Evolutionary conservation across 2,329 filamentous ascomycete genomes (phyloP), one percentile per base, ranked within the genome.

Genomic region (Apiospora sp.): DNA sequence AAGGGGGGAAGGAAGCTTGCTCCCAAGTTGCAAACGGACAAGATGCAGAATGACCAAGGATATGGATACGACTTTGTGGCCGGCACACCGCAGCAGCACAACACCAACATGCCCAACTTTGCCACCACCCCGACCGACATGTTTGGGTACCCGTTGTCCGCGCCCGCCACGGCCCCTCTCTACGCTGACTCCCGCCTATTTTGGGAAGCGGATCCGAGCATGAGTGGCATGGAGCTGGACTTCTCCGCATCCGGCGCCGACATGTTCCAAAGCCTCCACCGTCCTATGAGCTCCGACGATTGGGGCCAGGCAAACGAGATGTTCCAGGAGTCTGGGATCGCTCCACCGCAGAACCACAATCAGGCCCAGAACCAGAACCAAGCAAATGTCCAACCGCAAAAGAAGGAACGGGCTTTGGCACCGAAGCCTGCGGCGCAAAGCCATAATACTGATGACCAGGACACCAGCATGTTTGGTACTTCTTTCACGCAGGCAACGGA

Each of bases 71-170:
- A 89, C 77, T 88, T 89, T 73, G 80, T 85, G 78, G 83, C 83
- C 37, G 82, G 83, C 71, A 83, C 85, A n/a, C 82, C 87, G 54
- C 86, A 85, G 72, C 86, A 88, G 37, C 37, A 41, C 37, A 37
- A 6, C 75, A 82, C 81, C 67, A 86, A 86, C 61, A 83, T 90
- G 81, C 79, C 84, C 41, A 80, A 80, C 14, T 86, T 87, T 75
- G 84, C 87, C 75, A 82, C 83, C 24, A 82, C 83, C 30, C 82
- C 86, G 16, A 84, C 84, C 71, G 89, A 91, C 75, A 84, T 92
- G 80, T 91, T 91, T 78, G 84, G 84, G 37, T 91, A 90, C 77
- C 88, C 90, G 41, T 84, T 92, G 80, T 89, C 90, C n/a, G 88
- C 88, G 3, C 87, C 89, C 27, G 85, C 85, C 44, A 84, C 85